Base-by-base conservation (phyloP, 1,284 basidiomycete species). In the Cutaneotrichosporon dermatis region DNA sequence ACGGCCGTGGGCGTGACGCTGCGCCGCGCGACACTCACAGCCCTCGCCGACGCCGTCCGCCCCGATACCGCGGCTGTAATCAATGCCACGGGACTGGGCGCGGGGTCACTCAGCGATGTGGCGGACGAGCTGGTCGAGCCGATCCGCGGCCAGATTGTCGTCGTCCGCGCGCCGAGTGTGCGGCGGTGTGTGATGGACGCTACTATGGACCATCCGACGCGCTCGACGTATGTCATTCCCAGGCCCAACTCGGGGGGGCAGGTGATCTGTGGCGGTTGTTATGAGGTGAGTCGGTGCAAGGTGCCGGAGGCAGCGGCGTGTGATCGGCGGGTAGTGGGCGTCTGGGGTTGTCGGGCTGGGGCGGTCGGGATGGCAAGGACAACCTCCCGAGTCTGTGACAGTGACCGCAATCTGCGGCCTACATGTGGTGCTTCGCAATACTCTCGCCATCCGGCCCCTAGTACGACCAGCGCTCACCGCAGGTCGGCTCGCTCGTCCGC, bases 261-360 rank as follows among this genome's bases (percentile, higher is more conserved):
- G 55, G 61, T 62, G 7, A 65, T 65, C 45, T 65, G 60, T 49
- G 65, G 65, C 4, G 65, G 65, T 8, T 66, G 62, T 49, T 66
- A 66, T 54, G 62, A 66, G 62, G 46, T 49, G 58, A 51, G 58
- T 43, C 6, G 9, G 10, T 12, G 39, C 39, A 8, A 40, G 39
- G 12, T 12, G 39, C 39, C 25, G 25, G 25, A 25, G 25, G 25
- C 25, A 25, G 25, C 25, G 25, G 25, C 25, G 25, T 25, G 25
- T 25, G 25, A 25, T 25, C 25, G 25, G 25, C 25, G 25, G 25
- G 25, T 25, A 25, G 25, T 25, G 25, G 25, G 25, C 25, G 25
- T 25, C 25, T 25, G 25, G 25, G 25, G 25, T 25, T 25, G 25
- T 25, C 25, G 25, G 25, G 25, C 25, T 25, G 25, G 25, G 25